These are phyloP conservation scores for Senna tora DNA, from an alignment of 306 rosid species.

Conservation along the genomic window DNA sequence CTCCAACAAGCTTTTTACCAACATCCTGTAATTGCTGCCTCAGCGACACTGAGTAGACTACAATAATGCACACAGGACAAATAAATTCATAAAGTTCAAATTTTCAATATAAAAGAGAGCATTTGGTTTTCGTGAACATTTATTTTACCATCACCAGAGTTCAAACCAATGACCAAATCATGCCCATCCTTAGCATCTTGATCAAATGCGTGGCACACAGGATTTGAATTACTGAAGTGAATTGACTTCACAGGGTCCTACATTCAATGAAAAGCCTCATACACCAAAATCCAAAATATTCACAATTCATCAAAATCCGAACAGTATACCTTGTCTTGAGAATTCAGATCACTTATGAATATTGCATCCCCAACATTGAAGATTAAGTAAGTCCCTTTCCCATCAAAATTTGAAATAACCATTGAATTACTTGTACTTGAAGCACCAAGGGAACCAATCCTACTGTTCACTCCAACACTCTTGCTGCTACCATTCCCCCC, in stretches of 20 bases:
- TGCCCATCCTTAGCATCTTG: slow-evolving; percentile 97
- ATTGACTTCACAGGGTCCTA: slow-evolving; percentile 98
- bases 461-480: slow-evolving; percentile 62
- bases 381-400: slow-evolving; percentile 86
- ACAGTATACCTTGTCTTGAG: slow-evolving; percentile 84
- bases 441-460: slow-evolving; percentile 79
- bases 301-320: slow-evolving; percentile 20
- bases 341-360: slow-evolving; percentile 90
- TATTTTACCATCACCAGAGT: slow-evolving; percentile 85
- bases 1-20: slow-evolving; percentile 95
- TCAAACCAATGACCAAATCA: slow-evolving; percentile 89
- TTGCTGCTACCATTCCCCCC: slow-evolving; percentile 92
- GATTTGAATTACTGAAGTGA: slow-evolving; percentile 88
- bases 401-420: slow-evolving; percentile 82
- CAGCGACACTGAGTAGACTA: slow-evolving; percentile 97
- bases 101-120: slow-evolving; percentile 24
- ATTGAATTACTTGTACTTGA: slow-evolving; percentile 67
- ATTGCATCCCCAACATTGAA: slow-evolving; percentile 96
- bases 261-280: slow-evolving; percentile 48
- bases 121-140: slow-evolving; percentile 16
- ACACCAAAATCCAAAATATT: slow-evolving; percentile 37
- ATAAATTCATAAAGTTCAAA: slow-evolving; percentile 46
- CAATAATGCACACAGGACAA: slow-evolving; percentile 49
- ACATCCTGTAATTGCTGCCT: slow-evolving; percentile 98
- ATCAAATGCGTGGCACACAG: slow-evolving; percentile 90